Base-by-base conservation (phyloP, 2,329 filamentous ascomycete genomes). In the Trichophyton benhamiae region DNA sequence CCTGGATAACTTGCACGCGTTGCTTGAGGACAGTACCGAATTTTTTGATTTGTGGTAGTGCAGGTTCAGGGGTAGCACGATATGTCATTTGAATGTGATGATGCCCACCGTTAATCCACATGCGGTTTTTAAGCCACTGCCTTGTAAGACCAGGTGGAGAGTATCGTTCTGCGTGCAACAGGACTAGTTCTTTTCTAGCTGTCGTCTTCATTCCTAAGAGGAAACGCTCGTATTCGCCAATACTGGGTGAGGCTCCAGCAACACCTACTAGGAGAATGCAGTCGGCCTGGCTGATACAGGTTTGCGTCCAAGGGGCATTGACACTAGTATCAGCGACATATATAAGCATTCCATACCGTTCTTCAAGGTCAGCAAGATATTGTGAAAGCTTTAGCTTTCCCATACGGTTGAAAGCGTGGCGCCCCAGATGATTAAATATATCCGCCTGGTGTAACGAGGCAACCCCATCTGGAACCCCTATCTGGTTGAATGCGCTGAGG, bases 21-120 rank as follows among this genome's bases (percentile, higher is more conserved):
- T 96, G 88, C 72, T 96, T 97, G 63, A 99, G 77, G 0, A 87
- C 90, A 3, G 87, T 88, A 0, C 92, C 91, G 15, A 95, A 87
- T 59, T 87, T 87, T 67, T 90, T 89, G 1, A 84, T 82, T 13
- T 86, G 85, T 20, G 87, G 83, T 68, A 91, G 87, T 0, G 88
- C 83, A 2, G 91, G 88, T 65, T 95, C 86, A 0, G 86, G 78
- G 53, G 88, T 87, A 2, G 86, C 81, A 44, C 87, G 84, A 72
- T 94, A 92, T 0, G 88, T 82, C 94, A 99, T 97, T 69, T 99
- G 94, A 11, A 99, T 88, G 67, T 99, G 94, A 70, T 95, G 94
- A 72, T 99, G 95, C 3, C 92, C 92, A 15, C 94, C 94, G 66
- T 97, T 99, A 74, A 99, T 94, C 94, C 94, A 99, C 64, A 95